Evolutionary conservation across 2,329 filamentous ascomycete species (phyloP).

Genomic region (Grosmannia serpens): DNA sequence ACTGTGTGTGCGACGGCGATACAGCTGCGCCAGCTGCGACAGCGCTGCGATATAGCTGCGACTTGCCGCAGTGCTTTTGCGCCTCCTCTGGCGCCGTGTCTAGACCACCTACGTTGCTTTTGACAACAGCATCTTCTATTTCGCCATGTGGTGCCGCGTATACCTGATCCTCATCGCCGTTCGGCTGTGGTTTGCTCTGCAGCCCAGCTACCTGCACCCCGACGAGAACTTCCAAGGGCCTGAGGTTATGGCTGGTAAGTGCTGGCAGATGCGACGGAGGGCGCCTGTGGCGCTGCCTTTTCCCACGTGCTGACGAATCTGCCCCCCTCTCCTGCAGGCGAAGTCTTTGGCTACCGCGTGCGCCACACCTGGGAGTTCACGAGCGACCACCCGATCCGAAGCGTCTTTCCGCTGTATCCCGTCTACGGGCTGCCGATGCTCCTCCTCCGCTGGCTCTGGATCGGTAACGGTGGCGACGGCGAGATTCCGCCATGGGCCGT

Average conservation of each 20-base stretch:
- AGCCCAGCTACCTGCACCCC: slow-evolving; percentile 91
- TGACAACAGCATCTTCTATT: background rate
- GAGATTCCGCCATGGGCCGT: slow-evolving; percentile 73
- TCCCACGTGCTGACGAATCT: slow-evolving; percentile 6
- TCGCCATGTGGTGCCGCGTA: slow-evolving; percentile 74
- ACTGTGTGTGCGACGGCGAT: background rate
- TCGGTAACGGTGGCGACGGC: slow-evolving; percentile 65
- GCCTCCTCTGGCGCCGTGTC: background rate
- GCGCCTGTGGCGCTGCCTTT: background rate
- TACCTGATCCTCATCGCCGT: slow-evolving; percentile 78
- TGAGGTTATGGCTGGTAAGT: slow-evolving; percentile 86
- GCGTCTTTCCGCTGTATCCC: slow-evolving; percentile 92
- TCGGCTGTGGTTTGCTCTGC: slow-evolving; percentile 86
- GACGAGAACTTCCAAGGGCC: slow-evolving; percentile 99
- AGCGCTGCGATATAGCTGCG: background rate
- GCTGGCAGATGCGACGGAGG: background rate
- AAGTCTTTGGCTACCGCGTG: slow-evolving; percentile 86
- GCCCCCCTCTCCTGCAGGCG: slow-evolving; percentile 50
- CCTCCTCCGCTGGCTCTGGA: slow-evolving; percentile 83
- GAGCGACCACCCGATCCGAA: slow-evolving; percentile 75
- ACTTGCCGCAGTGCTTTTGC: background rate
- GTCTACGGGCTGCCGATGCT: slow-evolving; percentile 92
- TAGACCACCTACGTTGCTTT: background rate
- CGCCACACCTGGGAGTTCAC: slow-evolving; percentile 95
- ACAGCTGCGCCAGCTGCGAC: background rate